Conservation (phyloP, 225 moss, liverwort and hornwort species). For the Pleurozium schreberi region DNA sequence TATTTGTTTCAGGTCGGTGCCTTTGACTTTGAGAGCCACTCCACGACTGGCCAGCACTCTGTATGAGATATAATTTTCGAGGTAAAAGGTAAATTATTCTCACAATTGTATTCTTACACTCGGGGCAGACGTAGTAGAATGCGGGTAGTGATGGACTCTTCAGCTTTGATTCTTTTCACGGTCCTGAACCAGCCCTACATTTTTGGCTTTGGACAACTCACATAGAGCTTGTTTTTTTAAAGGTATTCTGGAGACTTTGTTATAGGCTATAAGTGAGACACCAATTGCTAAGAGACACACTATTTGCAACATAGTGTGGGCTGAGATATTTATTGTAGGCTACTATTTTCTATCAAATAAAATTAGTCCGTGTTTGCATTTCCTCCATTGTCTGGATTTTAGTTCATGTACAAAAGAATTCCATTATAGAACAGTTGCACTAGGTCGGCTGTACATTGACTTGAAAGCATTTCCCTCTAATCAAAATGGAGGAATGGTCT, state of each 20-base stretch:
- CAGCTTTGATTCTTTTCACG: not conserved
- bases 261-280: not conserved
- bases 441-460: not conserved
- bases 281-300: not conserved
- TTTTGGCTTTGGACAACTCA: not conserved
- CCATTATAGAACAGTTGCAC: not conserved
- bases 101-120: not conserved
- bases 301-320: not conserved
- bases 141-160: not conserved
- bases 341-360: not conserved
- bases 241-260: not conserved
- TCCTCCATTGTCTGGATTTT: not conserved
- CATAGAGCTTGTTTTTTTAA: not conserved
- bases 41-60: constrained; percentile 8
- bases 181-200: constrained; percentile 7
- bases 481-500: not conserved
- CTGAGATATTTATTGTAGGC: not conserved
- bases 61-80: not conserved
- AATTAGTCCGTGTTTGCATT: not conserved
- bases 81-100: not conserved
- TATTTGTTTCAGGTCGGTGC: constrained; percentile 12
- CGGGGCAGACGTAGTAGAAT: not conserved
- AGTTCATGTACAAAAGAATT: not conserved
- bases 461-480: not conserved
- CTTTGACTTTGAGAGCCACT: constrained; percentile 17